Conservation (phyloP, 345 rosid genomes). For the Mercurialis annua region DNA sequence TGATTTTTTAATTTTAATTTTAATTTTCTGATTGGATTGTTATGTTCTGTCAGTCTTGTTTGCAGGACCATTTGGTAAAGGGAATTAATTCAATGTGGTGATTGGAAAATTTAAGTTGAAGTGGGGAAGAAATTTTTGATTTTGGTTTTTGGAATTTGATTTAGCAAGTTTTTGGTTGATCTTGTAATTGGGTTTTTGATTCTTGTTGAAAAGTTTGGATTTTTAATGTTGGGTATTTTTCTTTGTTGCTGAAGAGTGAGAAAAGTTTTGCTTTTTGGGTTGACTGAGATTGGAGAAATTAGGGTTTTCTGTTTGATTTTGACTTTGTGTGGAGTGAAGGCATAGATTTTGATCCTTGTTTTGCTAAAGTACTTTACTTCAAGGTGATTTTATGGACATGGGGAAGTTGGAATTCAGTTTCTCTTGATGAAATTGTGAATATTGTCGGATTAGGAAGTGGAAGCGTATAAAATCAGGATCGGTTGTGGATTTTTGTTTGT, state of each 20-base stretch:
- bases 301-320: conserved; percentile 19
- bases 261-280: conserved; percentile 15
- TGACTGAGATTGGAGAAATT: conserved; percentile 23
- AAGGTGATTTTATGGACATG: conserved; percentile 14
- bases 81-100: conserved; percentile 20
- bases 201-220: conserved; percentile 21
- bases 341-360: not conserved
- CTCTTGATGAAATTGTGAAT: conserved; percentile 20
- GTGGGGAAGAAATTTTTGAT: not conserved
- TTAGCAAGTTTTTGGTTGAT: conserved; percentile 15
- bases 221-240: conserved; percentile 25
- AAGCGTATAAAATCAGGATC: conserved; percentile 10
- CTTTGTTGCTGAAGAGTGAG: conserved; percentile 10
- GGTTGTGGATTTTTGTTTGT: conserved; percentile 18
- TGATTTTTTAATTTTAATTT: conserved; percentile 16
- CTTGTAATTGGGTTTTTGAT: conserved; percentile 14
- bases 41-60: not conserved
- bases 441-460: not conserved
- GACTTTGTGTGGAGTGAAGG: conserved; percentile 7
- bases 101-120: conserved; percentile 16
- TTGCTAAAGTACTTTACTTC: not conserved
- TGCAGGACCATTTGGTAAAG: conserved; percentile 6
- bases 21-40: conserved; percentile 25
- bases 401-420: conserved; percentile 15
- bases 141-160: not conserved